phyloP scores from a whole-genome alignment of 768 basidiomycete genomes.

The Pisolithus orientalis region DNA sequence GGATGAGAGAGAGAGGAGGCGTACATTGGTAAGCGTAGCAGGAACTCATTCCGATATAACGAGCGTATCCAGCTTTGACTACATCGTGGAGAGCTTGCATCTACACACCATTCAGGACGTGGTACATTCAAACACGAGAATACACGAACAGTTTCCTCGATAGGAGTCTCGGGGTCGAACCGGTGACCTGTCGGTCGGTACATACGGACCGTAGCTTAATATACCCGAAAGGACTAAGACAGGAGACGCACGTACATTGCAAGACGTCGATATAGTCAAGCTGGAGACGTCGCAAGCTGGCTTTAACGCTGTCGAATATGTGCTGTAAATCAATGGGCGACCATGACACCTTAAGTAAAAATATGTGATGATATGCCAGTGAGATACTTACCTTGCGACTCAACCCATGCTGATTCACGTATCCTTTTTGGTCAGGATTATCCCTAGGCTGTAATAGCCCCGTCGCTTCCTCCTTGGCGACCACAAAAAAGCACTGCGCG shows the following conservation, averaged over 20 bases:
- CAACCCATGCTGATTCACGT: constrained; percentile 42
- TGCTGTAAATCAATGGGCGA: constrained; percentile 23
- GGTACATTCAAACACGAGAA: not conserved
- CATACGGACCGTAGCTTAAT: not conserved
- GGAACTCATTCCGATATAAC: constrained; percentile 41
- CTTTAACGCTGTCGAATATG: constrained; percentile 52
- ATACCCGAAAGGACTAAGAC: not conserved
- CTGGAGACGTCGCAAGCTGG: constrained; percentile 36
- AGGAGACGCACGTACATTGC: constrained; percentile 31
- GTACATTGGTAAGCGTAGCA: constrained; percentile 37
- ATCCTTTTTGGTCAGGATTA: constrained; percentile 34
- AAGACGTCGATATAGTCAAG: constrained; percentile 55
- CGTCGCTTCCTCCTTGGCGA: constrained; percentile 13
- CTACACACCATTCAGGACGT: constrained; percentile 1
- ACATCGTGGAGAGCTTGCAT: constrained; percentile 49
- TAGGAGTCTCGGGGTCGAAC: constrained; percentile 46
- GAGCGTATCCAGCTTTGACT: constrained; percentile 42
- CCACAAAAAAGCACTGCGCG: constrained; percentile 38
- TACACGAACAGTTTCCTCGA: constrained; percentile 34
- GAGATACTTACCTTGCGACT: constrained; percentile 33
- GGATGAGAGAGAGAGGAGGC: constrained; percentile 1
- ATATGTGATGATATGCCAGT: not conserved
- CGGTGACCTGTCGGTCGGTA: constrained; percentile 32
- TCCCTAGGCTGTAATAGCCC: constrained; percentile 10
- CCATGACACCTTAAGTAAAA: too few species aligned